phyloP scores from a whole-genome alignment of 225 moss, liverwort and hornwort genomes.

The Pseudoscleropodium purum region DNA sequence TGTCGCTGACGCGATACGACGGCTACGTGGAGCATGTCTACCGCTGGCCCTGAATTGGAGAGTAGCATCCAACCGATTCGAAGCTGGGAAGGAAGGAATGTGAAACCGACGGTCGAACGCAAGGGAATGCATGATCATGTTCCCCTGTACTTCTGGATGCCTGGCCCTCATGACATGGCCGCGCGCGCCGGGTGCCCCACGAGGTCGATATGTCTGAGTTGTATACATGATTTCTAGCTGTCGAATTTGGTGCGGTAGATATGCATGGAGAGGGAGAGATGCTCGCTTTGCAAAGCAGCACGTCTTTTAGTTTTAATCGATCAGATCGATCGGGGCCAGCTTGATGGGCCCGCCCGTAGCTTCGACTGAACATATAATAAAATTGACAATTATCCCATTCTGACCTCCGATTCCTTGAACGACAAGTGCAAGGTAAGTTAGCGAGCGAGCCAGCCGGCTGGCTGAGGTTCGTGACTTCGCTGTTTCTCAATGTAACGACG shows the following conservation, averaged over 20 bases:
- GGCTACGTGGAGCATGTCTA: slow-evolving; percentile 1
- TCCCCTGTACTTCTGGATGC: not conserved
- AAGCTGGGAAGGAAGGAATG: not conserved
- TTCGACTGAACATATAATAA: not conserved
- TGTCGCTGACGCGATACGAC: not conserved
- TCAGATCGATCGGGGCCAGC: not conserved
- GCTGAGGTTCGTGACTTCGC: not conserved
- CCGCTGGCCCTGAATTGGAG: not conserved
- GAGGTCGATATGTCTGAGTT: not conserved
- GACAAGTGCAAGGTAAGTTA: not conserved
- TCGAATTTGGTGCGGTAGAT: not conserved
- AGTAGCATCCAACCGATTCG: no score
- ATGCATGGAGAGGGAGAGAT: no score
- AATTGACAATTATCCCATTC: not conserved
- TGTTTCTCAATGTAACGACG: not conserved
- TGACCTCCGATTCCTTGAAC: not conserved
- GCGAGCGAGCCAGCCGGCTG: not conserved
- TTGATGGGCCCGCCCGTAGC: no score
- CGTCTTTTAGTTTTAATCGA: not conserved
- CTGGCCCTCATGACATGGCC: not conserved
- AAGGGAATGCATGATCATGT: not conserved
- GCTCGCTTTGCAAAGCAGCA: not conserved
- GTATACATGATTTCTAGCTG: no score
- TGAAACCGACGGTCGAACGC: not conserved
- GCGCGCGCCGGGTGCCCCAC: not conserved